Conservation (phyloP, 2,329 filamentous ascomycete species). For the Aureobasidium uvarum region DNA sequence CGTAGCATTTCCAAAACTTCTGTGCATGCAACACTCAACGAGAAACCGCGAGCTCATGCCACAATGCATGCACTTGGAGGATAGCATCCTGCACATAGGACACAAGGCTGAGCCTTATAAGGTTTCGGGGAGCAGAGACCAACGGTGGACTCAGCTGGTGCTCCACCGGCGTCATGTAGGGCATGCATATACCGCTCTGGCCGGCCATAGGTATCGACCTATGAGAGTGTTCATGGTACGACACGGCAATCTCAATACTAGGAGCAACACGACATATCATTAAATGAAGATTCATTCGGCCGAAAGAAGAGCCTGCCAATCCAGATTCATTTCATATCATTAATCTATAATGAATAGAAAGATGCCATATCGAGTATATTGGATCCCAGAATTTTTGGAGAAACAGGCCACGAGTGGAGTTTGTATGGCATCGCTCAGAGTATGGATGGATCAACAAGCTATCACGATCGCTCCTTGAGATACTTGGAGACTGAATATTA, state of each 20-base stretch:
- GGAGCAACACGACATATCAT: not conserved
- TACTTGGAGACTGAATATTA: not conserved
- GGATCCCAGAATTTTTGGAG: not conserved
- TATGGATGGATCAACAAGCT: not conserved
- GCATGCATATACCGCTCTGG: slow-evolving; percentile 16
- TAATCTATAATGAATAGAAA: not conserved
- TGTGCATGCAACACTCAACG: slow-evolving; percentile 4
- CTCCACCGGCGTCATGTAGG: slow-evolving; percentile 13
- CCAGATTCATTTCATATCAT: too few species aligned
- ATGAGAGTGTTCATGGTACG: not conserved
- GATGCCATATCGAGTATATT: not conserved
- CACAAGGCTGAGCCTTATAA: slow-evolving; percentile 21
- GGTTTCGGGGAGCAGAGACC: slow-evolving; percentile 25
- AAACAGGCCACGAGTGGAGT: not conserved
- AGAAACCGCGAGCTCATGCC: slow-evolving; percentile 22
- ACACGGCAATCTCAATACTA: not conserved
- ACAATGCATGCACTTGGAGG: slow-evolving; percentile 14
- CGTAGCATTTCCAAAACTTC: not conserved
- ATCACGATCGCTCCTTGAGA: not conserved
- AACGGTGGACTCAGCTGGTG: not conserved
- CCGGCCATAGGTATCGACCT: not conserved
- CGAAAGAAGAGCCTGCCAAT: not conserved
- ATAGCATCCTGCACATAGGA: slow-evolving; percentile 12
- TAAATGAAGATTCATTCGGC: not conserved
- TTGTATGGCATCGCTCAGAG: not conserved